Percentiles rank a stretch among this genome's conserved stretches.
Evolutionary conservation across 2,329 filamentous ascomycete genomes (phyloP).

Genomic region (Sporothrix curviconia): DNA sequence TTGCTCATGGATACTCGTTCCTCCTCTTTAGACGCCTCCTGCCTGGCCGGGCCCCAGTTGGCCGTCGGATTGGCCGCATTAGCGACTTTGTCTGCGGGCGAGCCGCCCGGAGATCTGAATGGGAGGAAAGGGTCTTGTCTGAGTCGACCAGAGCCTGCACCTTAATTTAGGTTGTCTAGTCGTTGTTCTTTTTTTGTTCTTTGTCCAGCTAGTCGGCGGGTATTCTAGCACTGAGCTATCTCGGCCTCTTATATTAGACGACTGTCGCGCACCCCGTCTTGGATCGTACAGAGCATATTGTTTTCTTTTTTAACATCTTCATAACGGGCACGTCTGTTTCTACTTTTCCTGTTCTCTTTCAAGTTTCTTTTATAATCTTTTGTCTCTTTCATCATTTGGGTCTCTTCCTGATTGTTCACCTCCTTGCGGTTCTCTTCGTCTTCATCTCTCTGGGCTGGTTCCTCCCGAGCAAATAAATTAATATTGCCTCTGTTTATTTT

Average conservation of each 20-base stretch:
- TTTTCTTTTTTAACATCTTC: background rate
- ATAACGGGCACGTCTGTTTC: background rate
- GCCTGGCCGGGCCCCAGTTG: background rate
- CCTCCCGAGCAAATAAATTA: background rate
- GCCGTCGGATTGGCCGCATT: slow-evolving; percentile 10
- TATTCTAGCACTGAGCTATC: background rate
- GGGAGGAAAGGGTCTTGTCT: background rate
- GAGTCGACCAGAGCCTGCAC: background rate
- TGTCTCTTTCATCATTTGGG: background rate
- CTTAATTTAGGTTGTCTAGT: slow-evolving; percentile 4
- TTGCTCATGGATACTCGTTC: background rate
- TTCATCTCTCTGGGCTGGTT: slow-evolving; percentile 4
- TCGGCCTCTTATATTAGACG: slow-evolving; percentile 10
- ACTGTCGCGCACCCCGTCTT: background rate
- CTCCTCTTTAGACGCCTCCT: slow-evolving; percentile 9
- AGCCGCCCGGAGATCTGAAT: slow-evolving; percentile 10
- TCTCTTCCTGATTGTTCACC: background rate
- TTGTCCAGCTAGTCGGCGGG: background rate
- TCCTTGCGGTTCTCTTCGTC: background rate
- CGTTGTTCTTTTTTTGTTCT: background rate
- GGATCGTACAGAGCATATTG: too few species aligned
- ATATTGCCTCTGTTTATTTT: background rate
- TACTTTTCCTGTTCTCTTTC: background rate
- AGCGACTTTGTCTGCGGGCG: background rate
- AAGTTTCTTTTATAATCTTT: too few species aligned